phyloP scores from a whole-genome alignment of 768 basidiomycete species.

The Lactarius trivialis region DNA sequence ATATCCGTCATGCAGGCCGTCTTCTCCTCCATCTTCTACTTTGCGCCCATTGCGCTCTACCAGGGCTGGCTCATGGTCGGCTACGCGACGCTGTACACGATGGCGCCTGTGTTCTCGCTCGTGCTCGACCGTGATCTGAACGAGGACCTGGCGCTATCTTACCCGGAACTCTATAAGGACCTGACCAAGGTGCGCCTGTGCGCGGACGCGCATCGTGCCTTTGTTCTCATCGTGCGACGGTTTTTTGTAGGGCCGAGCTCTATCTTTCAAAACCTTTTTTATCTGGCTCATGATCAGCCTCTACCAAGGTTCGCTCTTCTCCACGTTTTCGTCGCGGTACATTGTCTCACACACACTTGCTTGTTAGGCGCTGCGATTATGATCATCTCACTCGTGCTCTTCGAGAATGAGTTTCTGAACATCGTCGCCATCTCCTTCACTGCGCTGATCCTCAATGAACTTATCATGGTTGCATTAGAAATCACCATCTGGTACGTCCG shows the following conservation, averaged over 20 bases:
- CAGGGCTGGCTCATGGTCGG: conserved; percentile 98
- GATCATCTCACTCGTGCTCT: conserved; percentile 93
- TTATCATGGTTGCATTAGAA: conserved; percentile 98
- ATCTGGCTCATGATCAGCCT: conserved; percentile 96
- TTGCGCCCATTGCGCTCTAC: conserved; percentile 94
- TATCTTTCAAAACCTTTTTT: conserved; percentile 98
- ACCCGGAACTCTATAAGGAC: conserved; percentile 97
- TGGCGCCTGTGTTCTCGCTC: conserved; percentile 97
- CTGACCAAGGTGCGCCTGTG: conserved; percentile 73
- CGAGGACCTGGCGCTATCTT: conserved; percentile 89
- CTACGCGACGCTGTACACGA: conserved; percentile 93
- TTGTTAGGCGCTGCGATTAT: conserved; percentile 87
- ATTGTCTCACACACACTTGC: conserved; percentile 9
- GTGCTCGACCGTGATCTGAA: conserved; percentile 94
- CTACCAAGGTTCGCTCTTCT: conserved; percentile 68
- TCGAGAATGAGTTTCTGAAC: conserved; percentile 95
- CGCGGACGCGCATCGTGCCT: neutral
- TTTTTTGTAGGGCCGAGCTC: conserved; percentile 68
- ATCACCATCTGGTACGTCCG: conserved; percentile 82
- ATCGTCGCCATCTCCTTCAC: conserved; percentile 99
- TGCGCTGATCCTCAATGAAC: conserved; percentile 89
- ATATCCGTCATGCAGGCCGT: conserved; percentile 98
- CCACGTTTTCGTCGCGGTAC: neutral
- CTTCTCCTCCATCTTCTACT: conserved; percentile 88
- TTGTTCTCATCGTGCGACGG: neutral